Base-by-base conservation (phyloP, 805 yeast genomes). In the Sugiyamaella valdiviana region DNA sequence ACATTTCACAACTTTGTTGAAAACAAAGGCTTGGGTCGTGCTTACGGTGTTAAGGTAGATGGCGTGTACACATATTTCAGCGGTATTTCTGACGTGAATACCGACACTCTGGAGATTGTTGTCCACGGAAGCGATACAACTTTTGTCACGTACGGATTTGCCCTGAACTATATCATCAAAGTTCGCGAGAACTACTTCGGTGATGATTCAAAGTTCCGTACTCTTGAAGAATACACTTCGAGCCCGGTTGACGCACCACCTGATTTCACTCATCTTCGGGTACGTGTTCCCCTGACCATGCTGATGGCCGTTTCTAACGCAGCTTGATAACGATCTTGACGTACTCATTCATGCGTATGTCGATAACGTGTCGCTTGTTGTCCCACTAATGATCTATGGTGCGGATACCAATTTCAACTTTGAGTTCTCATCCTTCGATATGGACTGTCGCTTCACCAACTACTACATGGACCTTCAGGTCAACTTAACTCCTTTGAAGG, bases 161-260 rank as follows among this genome's bases (percentile, higher is more conserved):
- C 89, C 6, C 72, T 88, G 5, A 78, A 83, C 54, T 88, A 85
- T 62, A 69, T 91, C 38, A 78, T 89, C 71, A 76, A 79, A 14
- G 71, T 93, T 42, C 76, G 83, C 42, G 96, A 86, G 60, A 93
- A 93, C 61, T 91, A 93, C 62, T 85, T 93, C 63, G 99, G 99
- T 2, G 93, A 86, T 40, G 74, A 76, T 51, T 73, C 78, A n/a
- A 86, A 82, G 56, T 93, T 93, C 62, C 80, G 78, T 55, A 93
- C 98, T 0, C 74, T 88, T 41, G 93, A 87, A 53, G 99, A 91
- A 62, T 90, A 82, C 55, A 76, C 80, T 3, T 64, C 61, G 17
- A 60, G 61, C 15, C 51, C 60, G 14, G 47, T 44, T 39, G 26
- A 16, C 26, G 36, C 22, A 16, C 32, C 51, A n/a, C 39, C 41